Percentiles rank a stretch among this genome's conserved stretches.
phyloP scores from a whole-genome alignment of 768 basidiomycete genomes.

The Amanita rubescens region DNA sequence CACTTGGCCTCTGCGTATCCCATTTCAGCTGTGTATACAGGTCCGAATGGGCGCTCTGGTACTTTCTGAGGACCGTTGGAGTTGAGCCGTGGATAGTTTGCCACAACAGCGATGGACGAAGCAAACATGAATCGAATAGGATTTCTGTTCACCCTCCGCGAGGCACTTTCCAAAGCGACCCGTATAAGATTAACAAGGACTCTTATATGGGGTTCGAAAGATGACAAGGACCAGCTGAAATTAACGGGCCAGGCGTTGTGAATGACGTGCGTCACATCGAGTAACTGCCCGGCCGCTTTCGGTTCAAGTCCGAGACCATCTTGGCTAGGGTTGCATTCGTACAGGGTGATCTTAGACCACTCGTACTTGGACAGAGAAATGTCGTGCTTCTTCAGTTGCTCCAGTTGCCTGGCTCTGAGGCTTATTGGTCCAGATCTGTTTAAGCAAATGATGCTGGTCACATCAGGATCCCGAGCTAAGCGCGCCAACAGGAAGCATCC shows the following conservation, averaged over 20 bases:
- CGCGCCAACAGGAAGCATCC: conserved; percentile 26
- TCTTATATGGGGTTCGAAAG: conserved; percentile 34
- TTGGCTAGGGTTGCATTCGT: conserved; percentile 21
- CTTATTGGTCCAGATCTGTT: conserved; percentile 17
- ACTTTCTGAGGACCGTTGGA: conserved; percentile 21
- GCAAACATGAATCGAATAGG: conserved; percentile 29
- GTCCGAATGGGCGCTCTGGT: conserved; percentile 24
- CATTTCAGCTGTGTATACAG: conserved; percentile 18
- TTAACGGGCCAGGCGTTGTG: conserved; percentile 39
- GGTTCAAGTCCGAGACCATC: conserved; percentile 19
- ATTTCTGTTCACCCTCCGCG: conserved; percentile 11
- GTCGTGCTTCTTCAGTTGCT: conserved; percentile 24
- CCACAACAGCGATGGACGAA: conserved; percentile 28
- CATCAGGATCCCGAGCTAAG: conserved; percentile 18
- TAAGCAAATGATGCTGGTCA: conserved; percentile 24
- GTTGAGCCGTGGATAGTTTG: conserved; percentile 22
- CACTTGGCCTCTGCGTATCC: conserved; percentile 32
- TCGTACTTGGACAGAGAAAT: conserved; percentile 14
- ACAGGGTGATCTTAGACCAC: conserved; percentile 24
- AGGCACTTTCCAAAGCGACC: conserved; percentile 17
- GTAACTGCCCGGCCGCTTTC: conserved; percentile 22
- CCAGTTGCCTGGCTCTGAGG: conserved; percentile 19
- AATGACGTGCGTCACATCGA: conserved; percentile 23
- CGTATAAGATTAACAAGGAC: conserved; percentile 26
- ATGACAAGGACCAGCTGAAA: conserved; percentile 32